Base-by-base conservation (phyloP, 306 rosid genomes). In the Rubus parviflorus region DNA sequence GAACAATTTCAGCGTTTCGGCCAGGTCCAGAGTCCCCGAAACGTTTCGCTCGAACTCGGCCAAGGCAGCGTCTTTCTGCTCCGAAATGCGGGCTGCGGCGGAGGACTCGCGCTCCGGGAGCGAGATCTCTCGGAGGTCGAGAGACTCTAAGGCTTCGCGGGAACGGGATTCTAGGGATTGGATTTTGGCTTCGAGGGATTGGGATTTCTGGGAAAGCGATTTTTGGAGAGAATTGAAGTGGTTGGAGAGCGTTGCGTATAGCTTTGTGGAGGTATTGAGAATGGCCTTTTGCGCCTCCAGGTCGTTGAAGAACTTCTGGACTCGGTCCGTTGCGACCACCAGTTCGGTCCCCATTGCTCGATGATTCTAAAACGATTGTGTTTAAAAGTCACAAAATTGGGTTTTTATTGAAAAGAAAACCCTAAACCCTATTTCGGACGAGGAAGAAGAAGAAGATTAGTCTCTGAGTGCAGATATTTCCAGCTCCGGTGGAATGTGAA, bases 91-190 rank as follows among this genome's bases (percentile, higher is more conserved):
- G 8, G 84, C 80, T 16, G 84, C 86, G 42, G 93, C 81, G n/a
- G 83, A 79, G 56, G 90, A 83, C 79, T 90, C 88, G 72, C 87
- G 87, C 69, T 87, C 92, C 1, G 87, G 87, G 69, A 92, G 90
- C 51, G 89, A 83, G 68, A 64, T 37, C 75, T 90, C 92, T 25
- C 88, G 89, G 75, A 4, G 72, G 64, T 72, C 70, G 82, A 90
- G 86, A 58, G 88, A 86, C 17, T 80, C 75, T 4, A 85, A 85
- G 84, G 92, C 85, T 76, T 86, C 68, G 13, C 41, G 57, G 70
- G 84, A 75, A 46, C 54, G 80, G 56, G 92, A 84, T 42, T 88
- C 80, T 14, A 90, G 78, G 20, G 92, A 67, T 77, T 84, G 85
- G 68, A 87, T 65, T 72, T 84, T 85, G 51, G 93, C 75, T 41